Base-by-base conservation (phyloP, 148 eudicot species). In the Gaultheria prostrata region DNA sequence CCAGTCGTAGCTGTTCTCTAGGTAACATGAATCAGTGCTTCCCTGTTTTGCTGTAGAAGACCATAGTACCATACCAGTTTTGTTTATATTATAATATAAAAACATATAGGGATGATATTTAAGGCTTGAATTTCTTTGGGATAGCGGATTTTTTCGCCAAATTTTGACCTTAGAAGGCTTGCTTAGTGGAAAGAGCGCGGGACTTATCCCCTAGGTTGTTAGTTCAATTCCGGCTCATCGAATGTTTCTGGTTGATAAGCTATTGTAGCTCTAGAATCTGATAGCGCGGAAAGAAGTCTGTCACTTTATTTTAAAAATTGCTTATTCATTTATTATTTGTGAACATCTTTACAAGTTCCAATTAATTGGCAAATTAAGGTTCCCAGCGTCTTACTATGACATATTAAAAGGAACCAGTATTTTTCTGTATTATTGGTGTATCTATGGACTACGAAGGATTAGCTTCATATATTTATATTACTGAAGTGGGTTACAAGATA, bases 151-250 rank as follows among this genome's bases (percentile, higher is more conserved):
- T 63, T 49, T 2, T 11, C 11, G 9, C 20, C 28, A 28, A 45
- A 80, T 15, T 33, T 59, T 26, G 18, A 67, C 76, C 76, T 81
- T 67, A 69, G 26, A 59, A 65, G 57, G 48, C 61, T 48, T 67
- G 17, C 76, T 67, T 53, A 49, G 45, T 69, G 76, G 76, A 67
- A 54, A 69, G 75, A 67, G 61, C 76, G 9, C 5, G 28, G 59
- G 28, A 48, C 45, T 24, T 50, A 63, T 59, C 54, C 35, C 69
- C 82, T 79, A 79, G 56, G 82, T 24, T 0, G 18, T 35, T 80
- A 59, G 83, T 80, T 80, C 57, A 46, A 67, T 61, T 35, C 51
- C 0, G 56, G 61, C 76, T 15, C 45, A 73, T 67, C 11, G 8
- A 48, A 18, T 65, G 61, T 67, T 81, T 81, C 57, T 43, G 73